phyloP scores from a whole-genome alignment of 164 flowering plant genomes.

The Santalum album region DNA sequence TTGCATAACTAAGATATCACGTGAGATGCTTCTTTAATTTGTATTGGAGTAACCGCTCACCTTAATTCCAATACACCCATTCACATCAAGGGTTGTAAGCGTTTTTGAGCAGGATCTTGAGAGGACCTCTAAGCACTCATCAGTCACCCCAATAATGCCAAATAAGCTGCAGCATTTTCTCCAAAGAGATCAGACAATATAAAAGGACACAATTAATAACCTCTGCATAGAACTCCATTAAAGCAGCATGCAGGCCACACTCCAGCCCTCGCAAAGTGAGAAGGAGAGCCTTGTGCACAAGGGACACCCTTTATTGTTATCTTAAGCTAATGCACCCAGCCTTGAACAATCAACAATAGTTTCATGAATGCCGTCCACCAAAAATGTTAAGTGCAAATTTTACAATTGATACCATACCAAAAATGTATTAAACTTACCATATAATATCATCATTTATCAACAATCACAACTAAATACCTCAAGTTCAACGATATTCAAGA shows the following conservation, averaged over 20 bases:
- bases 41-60: constrained; percentile 19
- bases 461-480: background rate
- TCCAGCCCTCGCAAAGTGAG: too few species aligned
- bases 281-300: too few species aligned
- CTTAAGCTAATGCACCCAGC: too few species aligned
- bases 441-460: too few species aligned
- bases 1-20: too few species aligned
- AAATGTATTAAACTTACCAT: too few species aligned
- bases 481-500: background rate
- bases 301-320: too few species aligned
- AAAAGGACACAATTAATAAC: background rate
- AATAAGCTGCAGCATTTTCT: constrained; percentile 56
- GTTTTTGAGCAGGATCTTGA: constrained; percentile 52
- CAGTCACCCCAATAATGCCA: constrained; percentile 86
- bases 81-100: constrained; percentile 84
- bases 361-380: too few species aligned
- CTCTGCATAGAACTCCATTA: background rate
- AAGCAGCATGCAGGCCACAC: too few species aligned
- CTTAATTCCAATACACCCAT: constrained; percentile 89
- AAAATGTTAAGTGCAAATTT: too few species aligned
- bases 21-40: background rate
- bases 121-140: constrained; percentile 71
- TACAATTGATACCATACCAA: too few species aligned
- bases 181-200: background rate
- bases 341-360: too few species aligned